A percentile compares a stretch with the other conserved stretches of the same genome.
These are phyloP conservation scores for Houttuynia cordata DNA, from an alignment of 164 flowering plant species.

Conservation along the genomic window DNA sequence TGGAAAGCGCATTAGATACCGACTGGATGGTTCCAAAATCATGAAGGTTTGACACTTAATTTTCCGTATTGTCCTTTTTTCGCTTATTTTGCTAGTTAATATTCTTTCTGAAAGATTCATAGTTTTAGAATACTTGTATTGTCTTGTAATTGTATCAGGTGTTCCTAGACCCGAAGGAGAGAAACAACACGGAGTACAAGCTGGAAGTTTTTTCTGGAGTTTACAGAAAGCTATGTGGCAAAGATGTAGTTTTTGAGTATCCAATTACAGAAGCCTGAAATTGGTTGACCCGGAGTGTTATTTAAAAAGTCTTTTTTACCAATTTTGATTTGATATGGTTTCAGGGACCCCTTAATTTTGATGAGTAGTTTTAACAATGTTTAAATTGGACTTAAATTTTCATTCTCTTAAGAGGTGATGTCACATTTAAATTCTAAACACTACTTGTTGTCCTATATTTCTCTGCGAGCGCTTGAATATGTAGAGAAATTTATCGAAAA, in stretches of 20 bases:
- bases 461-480: too few species aligned
- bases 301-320: background rate
- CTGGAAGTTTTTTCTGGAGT: constrained; percentile 67
- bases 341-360: background rate
- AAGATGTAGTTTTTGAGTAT: constrained; percentile 76
- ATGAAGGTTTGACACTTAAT: constrained; percentile 45
- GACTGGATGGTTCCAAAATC: constrained; percentile 78
- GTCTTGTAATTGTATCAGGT: constrained; percentile 20
- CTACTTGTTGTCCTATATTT: too few species aligned
- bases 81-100: background rate
- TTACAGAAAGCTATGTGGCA: constrained; percentile 72
- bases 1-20: constrained; percentile 76
- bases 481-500: too few species aligned
- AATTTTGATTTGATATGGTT: background rate
- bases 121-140: background rate
- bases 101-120: background rate
- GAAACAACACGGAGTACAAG: constrained; percentile 72
- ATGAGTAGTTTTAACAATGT: background rate
- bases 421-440: too few species aligned
- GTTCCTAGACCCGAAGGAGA: constrained; percentile 66
- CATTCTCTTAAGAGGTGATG: background rate
- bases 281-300: background rate
- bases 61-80: too few species aligned
- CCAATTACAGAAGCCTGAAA: constrained; percentile 49
- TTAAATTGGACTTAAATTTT: background rate